Conservation (phyloP, 495 filamentous ascomycete genomes). For the Aspergillus ostianus region DNA sequence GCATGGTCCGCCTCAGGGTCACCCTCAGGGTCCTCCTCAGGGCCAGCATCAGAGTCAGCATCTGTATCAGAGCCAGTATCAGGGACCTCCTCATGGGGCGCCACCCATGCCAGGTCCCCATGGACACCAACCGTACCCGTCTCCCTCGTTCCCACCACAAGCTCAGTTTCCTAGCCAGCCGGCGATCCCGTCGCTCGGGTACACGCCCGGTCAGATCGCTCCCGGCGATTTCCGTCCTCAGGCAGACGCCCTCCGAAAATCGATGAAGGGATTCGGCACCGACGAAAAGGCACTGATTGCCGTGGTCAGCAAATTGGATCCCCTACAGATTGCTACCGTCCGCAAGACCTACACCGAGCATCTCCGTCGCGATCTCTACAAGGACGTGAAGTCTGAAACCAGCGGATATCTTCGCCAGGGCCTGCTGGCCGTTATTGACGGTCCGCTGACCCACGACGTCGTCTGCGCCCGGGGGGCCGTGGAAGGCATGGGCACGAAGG, state of each 20-base stretch:
- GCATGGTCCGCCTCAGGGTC: no score
- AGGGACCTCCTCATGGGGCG: not conserved
- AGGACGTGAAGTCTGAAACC: constrained; percentile 75
- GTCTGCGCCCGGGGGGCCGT: constrained; percentile 64
- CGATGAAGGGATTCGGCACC: constrained; percentile 92
- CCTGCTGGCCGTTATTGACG: constrained; percentile 69
- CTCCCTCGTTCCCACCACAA: not conserved
- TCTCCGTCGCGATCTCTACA: constrained; percentile 63
- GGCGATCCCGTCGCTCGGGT: constrained; percentile 59
- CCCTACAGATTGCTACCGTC: constrained; percentile 68
- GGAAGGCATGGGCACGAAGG: constrained; percentile 79
- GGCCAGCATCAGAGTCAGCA: not conserved
- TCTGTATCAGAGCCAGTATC: no score
- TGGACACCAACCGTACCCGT: not conserved
- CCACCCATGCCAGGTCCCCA: constrained; percentile 1
- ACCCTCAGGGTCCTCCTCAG: constrained; percentile 1
- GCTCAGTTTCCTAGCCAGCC: constrained; percentile 25
- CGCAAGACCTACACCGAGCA: constrained; percentile 60
- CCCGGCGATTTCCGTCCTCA: constrained; percentile 62
- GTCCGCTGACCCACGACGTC: constrained; percentile 72
- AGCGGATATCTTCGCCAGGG: constrained; percentile 67
- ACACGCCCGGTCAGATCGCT: constrained; percentile 59
- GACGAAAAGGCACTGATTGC: constrained; percentile 73
- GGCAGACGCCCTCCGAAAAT: constrained; percentile 67
- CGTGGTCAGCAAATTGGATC: constrained; percentile 64